Base-by-base conservation (phyloP, 2,329 filamentous ascomycete genomes). In the Clonostachys rhizophaga region DNA sequence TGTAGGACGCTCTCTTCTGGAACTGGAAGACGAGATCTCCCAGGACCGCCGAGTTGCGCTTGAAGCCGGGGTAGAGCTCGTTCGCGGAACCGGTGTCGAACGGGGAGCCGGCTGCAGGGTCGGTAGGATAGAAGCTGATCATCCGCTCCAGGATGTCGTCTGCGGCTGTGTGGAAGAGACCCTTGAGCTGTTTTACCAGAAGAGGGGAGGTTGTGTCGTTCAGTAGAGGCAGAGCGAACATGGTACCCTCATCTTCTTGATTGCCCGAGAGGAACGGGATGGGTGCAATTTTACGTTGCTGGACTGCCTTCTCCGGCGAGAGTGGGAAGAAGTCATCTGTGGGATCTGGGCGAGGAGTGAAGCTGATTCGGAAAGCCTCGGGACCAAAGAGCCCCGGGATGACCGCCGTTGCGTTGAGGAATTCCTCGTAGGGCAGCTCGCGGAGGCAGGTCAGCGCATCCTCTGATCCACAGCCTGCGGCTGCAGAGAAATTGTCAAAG, bases 201-300 rank as follows among this genome's bases (percentile, higher is more conserved):
- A 81, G 62, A 0, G 63, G 64, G 2, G 68, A 76, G 2, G 75
- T 83, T 12, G 73, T 80, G 39, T 86, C 67, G 56, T 84, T 84
- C 24, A 61, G 55, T 45, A 81, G 79, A 54, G 76, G 74, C n/a
- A 86, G 67, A 6, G 78, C 70, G 59, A 86, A 86, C 5, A 86
- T 59, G 0, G 83, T 84, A 7, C 81, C 81, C 58, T 87, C 83
- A 56, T 87, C 83, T 67, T 86, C 80, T 61, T 82, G 77, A 55
- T 83, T 72, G 40, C 83, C 82, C 30, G 81, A 67, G 47, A 87
- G 84, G 57, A 85, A 75, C 4, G 83, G 83, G 0, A 86, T 77
- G 1, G 54, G 69, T 24, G 79, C 73, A 51, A 79, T 84, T 50
- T 70, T 70, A 16, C 78, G 77, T 0, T 61, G 52, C 13, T 52